These are phyloP conservation scores for Tylopilus sp. DNA, from an alignment of 1,284 basidiomycete species.

Conservation along the genomic window DNA sequence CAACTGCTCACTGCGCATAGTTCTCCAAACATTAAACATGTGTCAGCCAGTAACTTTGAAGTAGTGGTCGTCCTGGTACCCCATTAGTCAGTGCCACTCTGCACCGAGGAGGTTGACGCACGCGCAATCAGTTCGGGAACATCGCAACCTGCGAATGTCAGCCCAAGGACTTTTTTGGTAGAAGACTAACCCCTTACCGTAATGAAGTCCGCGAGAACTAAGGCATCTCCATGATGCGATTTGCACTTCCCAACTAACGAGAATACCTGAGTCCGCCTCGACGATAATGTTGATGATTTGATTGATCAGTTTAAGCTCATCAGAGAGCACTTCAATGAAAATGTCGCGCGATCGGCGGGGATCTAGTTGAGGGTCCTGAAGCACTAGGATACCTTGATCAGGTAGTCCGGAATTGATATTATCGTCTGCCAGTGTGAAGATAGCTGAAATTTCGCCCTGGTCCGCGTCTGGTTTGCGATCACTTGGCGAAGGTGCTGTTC, in stretches of 20 bases:
- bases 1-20: constrained; percentile 89
- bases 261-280: constrained; percentile 90
- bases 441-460: constrained; percentile 75
- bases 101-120: constrained; percentile 60
- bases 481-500: constrained; percentile 70
- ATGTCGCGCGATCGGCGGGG: constrained; percentile 56
- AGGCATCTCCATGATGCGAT: constrained; percentile 93
- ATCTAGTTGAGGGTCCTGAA: constrained; percentile 55
- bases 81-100: constrained; percentile 73
- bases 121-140: constrained; percentile 77
- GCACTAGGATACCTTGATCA: constrained; percentile 72
- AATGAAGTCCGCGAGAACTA: constrained; percentile 70
- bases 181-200: constrained; percentile 56
- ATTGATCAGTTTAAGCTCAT: constrained; percentile 89
- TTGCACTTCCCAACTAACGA: constrained; percentile 95
- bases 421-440: constrained; percentile 71
- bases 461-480: constrained; percentile 78
- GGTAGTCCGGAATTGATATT: constrained; percentile 48
- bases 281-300: constrained; percentile 80
- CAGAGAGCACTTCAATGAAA: constrained; percentile 67
- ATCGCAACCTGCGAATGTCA: constrained; percentile 67
- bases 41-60: constrained; percentile 92
- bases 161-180: not conserved
- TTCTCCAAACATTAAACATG: constrained; percentile 92
- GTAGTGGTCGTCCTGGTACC: constrained; percentile 82